phyloP scores from a whole-genome alignment of 148 eudicot genomes.

The Camellia lanceoleosa region DNA sequence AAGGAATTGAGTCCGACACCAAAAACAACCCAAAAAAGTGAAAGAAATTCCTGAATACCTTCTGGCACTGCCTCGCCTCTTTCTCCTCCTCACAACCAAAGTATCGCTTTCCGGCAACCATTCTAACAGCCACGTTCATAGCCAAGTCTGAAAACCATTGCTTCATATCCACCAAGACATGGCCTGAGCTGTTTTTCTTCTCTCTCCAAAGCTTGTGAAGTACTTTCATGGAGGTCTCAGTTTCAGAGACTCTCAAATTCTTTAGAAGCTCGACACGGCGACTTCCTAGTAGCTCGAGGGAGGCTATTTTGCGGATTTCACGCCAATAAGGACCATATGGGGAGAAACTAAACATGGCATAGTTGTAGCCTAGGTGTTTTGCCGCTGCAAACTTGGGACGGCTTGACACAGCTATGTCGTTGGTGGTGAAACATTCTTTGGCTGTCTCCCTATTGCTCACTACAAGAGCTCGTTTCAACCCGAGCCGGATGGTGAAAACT shows the following conservation, averaged over 20 bases:
- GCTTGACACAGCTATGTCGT: background rate
- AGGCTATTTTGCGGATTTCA: background rate
- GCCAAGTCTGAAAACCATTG: background rate
- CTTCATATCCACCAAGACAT: background rate
- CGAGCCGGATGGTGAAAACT: slow-evolving; percentile 10
- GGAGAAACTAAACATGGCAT: slow-evolving; percentile 3
- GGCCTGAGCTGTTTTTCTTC: background rate
- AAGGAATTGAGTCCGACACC: slow-evolving; percentile 21
- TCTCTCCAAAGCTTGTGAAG: background rate
- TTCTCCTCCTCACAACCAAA: background rate
- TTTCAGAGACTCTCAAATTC: slow-evolving; percentile 5
- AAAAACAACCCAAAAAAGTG: background rate
- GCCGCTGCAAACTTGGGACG: background rate
- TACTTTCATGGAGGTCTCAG: background rate
- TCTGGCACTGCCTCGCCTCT: background rate
- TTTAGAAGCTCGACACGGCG: slow-evolving; percentile 2
- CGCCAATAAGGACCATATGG: background rate
- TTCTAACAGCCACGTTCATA: background rate
- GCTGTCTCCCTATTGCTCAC: slow-evolving; percentile 8
- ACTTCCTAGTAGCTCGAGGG: background rate
- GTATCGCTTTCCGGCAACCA: background rate
- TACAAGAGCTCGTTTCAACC: background rate
- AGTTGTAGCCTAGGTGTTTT: background rate
- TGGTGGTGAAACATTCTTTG: slow-evolving; percentile 7
- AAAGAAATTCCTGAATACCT: background rate